phyloP scores from a whole-genome alignment of 768 basidiomycete genomes.

The Aureoboletus auriporus region DNA sequence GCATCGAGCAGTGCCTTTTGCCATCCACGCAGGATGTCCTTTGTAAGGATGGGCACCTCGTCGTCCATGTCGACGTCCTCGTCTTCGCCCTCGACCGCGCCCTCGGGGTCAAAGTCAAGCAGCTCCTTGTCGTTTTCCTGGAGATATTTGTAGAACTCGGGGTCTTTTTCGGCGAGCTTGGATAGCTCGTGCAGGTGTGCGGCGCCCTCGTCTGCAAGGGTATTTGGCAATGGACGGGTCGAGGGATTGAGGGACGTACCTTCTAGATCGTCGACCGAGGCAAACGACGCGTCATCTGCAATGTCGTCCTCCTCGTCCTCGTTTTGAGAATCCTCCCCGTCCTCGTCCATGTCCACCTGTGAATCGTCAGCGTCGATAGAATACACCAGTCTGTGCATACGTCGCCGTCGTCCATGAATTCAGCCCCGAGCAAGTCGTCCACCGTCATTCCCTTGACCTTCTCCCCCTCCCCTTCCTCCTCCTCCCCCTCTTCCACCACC shows the following conservation, averaged over 20 bases:
- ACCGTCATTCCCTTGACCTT: conserved; percentile 54
- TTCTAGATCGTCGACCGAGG: conserved; percentile 76
- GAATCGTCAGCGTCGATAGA: conserved; percentile 1
- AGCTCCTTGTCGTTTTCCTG: conserved; percentile 93
- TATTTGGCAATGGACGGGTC: too few relatives aligned
- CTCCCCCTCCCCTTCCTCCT: conserved; percentile 19
- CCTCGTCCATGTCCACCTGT: conserved; percentile 38
- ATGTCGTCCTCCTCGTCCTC: conserved; percentile 38
- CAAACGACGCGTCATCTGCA: conserved; percentile 64
- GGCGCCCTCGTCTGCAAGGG: conserved; percentile 57
- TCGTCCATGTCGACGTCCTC: conserved; percentile 40
- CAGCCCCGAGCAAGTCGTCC: conserved; percentile 69
- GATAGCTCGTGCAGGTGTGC: conserved; percentile 79
- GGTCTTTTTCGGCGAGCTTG: conserved; percentile 90
- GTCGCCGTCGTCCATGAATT: conserved; percentile 59
- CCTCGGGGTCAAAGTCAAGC: conserved; percentile 67
- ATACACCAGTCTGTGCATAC: conserved; percentile 17
- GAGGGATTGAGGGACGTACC: conserved; percentile 30
- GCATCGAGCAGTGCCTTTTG: conserved; percentile 88
- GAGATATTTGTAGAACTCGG: conserved; percentile 98
- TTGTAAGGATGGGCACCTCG: conserved; percentile 56
- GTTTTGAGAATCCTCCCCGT: background rate
- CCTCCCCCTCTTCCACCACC: conserved; percentile 27
- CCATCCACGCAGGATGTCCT: conserved; percentile 72
- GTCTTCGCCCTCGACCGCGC: conserved; percentile 46